Evolutionary conservation across 2,329 filamentous ascomycete genomes (phyloP).

Genomic region (Phyllosticta capitalensis): DNA sequence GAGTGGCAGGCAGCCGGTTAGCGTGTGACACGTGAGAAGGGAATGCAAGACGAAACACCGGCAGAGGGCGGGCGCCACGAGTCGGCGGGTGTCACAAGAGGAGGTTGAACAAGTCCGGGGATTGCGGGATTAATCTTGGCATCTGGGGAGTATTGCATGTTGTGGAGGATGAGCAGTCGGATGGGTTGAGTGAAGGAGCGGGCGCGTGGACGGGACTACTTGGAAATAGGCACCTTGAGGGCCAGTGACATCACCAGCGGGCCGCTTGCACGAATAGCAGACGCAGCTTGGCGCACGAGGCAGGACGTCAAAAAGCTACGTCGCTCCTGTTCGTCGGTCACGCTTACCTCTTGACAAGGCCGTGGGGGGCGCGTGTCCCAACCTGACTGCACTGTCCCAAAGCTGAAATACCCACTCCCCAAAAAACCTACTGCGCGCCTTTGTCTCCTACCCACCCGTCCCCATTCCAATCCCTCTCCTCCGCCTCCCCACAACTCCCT

Average conservation of each 20-base stretch:
- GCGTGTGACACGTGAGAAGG: background rate
- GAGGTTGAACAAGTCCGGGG: background rate
- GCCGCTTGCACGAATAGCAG: background rate
- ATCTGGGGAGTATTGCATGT: background rate
- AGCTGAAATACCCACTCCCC: background rate
- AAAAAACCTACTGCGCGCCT: background rate
- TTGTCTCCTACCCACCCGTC: background rate
- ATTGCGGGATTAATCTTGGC: background rate
- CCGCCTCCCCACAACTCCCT: background rate
- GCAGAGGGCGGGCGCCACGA: background rate
- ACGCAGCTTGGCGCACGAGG: background rate
- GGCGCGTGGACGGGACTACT: background rate
- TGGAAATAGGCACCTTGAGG: background rate
- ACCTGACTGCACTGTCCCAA: no score
- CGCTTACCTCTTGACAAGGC: background rate
- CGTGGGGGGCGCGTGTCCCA: background rate
- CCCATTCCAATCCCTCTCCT: background rate
- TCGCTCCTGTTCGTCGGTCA: background rate
- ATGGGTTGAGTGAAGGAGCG: no score
- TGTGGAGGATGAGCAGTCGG: background rate
- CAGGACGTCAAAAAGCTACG: background rate
- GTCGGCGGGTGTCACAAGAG: background rate
- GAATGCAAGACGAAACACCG: background rate
- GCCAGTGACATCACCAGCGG: background rate
- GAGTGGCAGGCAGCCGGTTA: background rate